phyloP scores from a whole-genome alignment of 176 grass and related monocot species.

The Rhynchospora pubera region DNA sequence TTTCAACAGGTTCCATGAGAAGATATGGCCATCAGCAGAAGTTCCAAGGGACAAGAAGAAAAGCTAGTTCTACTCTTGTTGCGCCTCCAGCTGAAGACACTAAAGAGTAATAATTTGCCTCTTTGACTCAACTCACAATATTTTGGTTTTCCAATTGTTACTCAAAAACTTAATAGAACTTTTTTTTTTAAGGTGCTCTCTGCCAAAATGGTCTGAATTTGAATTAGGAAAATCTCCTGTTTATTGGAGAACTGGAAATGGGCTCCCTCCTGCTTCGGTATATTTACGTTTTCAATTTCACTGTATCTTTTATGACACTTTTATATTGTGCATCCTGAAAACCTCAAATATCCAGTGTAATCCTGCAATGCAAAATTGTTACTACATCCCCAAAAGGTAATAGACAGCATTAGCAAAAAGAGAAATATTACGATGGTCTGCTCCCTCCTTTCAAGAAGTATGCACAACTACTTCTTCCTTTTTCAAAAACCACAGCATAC shows the following conservation, averaged over 20 bases:
- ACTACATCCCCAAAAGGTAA: background rate
- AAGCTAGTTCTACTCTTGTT: conserved; percentile 11
- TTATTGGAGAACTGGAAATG: conserved; percentile 79
- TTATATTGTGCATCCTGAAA: background rate
- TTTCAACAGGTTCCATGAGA: background rate
- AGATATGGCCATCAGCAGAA: background rate
- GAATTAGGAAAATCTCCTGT: conserved; percentile 75
- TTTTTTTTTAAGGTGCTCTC: conserved; percentile 29
- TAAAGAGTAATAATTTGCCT: background rate
- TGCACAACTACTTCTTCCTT: background rate
- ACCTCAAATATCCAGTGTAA: background rate
- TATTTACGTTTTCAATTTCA: conserved; percentile 14
- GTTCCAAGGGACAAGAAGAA: conserved; percentile 1
- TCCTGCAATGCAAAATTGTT: background rate
- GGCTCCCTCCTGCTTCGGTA: conserved; percentile 63
- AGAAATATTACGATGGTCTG: too few relatives aligned
- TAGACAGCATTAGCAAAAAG: too few relatives aligned
- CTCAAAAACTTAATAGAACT: background rate
- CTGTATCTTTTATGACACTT: background rate
- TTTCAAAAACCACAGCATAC: background rate
- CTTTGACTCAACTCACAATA: background rate
- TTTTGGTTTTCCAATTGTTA: background rate
- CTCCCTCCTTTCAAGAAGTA: background rate
- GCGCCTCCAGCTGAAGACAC: conserved; percentile 5
- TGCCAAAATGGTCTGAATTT: conserved; percentile 75